Percentiles rank a stretch among this genome's conserved stretches.
Evolutionary conservation across 1,284 basidiomycete genomes (phyloP).

Genomic region (Meripilus lineatus): DNA sequence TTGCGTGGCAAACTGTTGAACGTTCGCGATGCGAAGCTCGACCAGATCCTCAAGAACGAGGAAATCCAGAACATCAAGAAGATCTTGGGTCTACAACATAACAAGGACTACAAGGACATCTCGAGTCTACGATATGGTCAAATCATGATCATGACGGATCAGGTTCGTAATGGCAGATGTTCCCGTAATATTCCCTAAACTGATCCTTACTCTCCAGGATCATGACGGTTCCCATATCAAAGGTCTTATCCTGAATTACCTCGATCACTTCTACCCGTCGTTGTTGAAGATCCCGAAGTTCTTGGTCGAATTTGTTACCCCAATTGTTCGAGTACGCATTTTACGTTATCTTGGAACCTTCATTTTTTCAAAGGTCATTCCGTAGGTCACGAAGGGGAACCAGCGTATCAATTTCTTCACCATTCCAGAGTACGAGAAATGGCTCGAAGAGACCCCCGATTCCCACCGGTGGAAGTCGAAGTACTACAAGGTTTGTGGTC

Average conservation of each 20-base stretch:
- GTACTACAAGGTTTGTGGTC: slow-evolving; percentile 82
- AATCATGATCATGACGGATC: slow-evolving; percentile 99
- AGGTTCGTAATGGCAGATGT: slow-evolving; percentile 45
- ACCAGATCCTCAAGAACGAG: slow-evolving; percentile 97
- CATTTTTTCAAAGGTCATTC: slow-evolving; percentile 1
- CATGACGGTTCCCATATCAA: slow-evolving; percentile 99
- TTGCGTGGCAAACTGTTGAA: slow-evolving; percentile 96
- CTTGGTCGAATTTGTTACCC: slow-evolving; percentile 97
- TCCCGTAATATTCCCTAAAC: slow-evolving; percentile 2
- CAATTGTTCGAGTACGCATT: slow-evolving; percentile 86
- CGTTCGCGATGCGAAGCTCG: slow-evolving; percentile 94
- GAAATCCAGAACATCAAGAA: slow-evolving; percentile 98
- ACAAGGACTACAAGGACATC: slow-evolving; percentile 78
- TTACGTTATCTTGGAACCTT: not conserved
- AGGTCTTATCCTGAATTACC: slow-evolving; percentile 96
- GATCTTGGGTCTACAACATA: slow-evolving; percentile 95
- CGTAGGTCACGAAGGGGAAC: slow-evolving; percentile 77
- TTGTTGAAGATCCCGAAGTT: slow-evolving; percentile 90
- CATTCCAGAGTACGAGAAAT: slow-evolving; percentile 94
- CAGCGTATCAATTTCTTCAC: slow-evolving; percentile 92
- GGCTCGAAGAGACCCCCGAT: slow-evolving; percentile 80
- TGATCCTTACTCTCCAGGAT: slow-evolving; percentile 57
- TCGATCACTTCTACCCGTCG: slow-evolving; percentile 97
- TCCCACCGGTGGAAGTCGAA: slow-evolving; percentile 87
- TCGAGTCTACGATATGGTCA: slow-evolving; percentile 87